A percentile compares a stretch with the other conserved stretches of the same genome.
Conservation (phyloP, 352 stramenopile genomes). For the Phytophthora capsici region DNA sequence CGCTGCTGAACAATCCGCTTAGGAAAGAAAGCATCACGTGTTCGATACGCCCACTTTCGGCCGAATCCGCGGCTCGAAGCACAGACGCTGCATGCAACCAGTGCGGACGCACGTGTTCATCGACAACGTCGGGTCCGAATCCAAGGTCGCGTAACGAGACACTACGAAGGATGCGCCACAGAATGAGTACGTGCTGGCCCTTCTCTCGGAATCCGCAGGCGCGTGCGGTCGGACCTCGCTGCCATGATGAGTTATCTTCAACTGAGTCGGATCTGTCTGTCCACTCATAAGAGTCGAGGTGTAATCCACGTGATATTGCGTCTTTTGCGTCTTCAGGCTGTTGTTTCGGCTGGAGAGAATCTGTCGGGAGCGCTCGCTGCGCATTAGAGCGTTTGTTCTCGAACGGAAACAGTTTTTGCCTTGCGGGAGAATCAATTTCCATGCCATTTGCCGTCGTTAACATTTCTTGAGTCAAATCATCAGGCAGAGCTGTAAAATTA, state of each 20-base stretch:
- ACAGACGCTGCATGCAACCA: slow-evolving; percentile 15
- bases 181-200: slow-evolving; percentile 23
- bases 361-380: neutral
- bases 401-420: no score
- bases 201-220: slow-evolving; percentile 21
- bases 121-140: neutral
- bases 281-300: no score
- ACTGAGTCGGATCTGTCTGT: no score
- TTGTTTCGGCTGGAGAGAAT: no score
- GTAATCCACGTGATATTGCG: no score
- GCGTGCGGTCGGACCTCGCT: neutral
- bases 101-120: slow-evolving; percentile 1
- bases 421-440: slow-evolving; percentile 2
- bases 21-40: neutral
- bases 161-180: slow-evolving; percentile 22
- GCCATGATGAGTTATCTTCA: slow-evolving; percentile 15
- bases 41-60: neutral
- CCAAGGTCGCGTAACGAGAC: slow-evolving; percentile 10
- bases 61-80: neutral
- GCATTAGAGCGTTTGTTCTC: neutral
- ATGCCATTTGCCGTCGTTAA: slow-evolving; percentile 2
- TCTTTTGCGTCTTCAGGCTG: no score
- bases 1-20: slow-evolving; percentile 10
- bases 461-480: neutral
- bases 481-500: slow-evolving; percentile 8